phyloP scores from a whole-genome alignment of 352 stramenopile genomes.

The Lagenidium giganteum region DNA sequence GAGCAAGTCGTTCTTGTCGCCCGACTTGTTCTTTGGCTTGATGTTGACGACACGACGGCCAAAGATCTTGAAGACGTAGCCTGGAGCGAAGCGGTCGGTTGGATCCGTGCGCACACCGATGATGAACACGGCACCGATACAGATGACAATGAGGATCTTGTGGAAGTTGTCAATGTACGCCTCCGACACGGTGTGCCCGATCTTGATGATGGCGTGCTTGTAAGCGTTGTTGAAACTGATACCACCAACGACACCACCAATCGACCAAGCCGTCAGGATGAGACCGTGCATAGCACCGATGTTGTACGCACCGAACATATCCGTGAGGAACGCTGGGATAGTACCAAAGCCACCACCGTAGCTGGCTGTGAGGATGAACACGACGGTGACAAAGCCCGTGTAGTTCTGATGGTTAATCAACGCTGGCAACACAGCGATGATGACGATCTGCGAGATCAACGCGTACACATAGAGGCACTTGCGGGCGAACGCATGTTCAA shows the following conservation, averaged over 20 bases:
- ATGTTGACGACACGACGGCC: slow-evolving; percentile 54
- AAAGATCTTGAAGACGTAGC: slow-evolving; percentile 59
- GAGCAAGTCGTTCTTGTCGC: slow-evolving; percentile 13
- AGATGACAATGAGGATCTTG: slow-evolving; percentile 54
- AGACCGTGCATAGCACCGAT: slow-evolving; percentile 75
- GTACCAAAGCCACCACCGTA: slow-evolving; percentile 75
- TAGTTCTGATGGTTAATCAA: slow-evolving; percentile 56
- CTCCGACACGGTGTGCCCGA: slow-evolving; percentile 30
- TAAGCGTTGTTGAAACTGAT: slow-evolving; percentile 68
- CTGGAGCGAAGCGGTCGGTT: slow-evolving; percentile 50
- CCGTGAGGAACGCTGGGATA: slow-evolving; percentile 68
- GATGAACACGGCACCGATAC: slow-evolving; percentile 47
- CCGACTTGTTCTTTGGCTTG: slow-evolving; percentile 31
- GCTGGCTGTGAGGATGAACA: slow-evolving; percentile 64
- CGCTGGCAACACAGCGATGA: slow-evolving; percentile 55
- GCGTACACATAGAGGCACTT: slow-evolving; percentile 60
- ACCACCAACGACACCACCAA: slow-evolving; percentile 63
- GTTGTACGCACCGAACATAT: slow-evolving; percentile 84
- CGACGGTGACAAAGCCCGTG: slow-evolving; percentile 39
- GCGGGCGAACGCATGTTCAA: slow-evolving; percentile 38
- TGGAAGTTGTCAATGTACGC: slow-evolving; percentile 64
- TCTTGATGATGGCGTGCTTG: slow-evolving; percentile 21
- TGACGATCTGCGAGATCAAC: slow-evolving; percentile 47
- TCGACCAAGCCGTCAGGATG: slow-evolving; percentile 73
- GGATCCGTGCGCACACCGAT: slow-evolving; percentile 68